Percentiles rank a stretch among this genome's conserved stretches.
Evolutionary conservation across 148 eudicot genomes (phyloP).

Genomic region (Persicaria tinctoria): DNA sequence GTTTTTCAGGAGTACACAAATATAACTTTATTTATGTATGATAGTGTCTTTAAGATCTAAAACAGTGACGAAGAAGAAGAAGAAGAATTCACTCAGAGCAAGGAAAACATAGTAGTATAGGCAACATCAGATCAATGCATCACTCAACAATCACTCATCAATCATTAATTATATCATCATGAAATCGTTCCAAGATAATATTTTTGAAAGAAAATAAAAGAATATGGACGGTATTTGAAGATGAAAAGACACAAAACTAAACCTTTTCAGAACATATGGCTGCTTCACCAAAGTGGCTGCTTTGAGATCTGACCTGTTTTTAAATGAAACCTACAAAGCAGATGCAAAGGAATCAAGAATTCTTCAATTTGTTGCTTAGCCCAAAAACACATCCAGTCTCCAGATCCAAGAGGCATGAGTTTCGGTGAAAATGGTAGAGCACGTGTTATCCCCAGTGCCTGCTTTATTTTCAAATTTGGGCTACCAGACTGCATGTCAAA

Average conservation of each 20-base stretch:
- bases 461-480: too few species aligned
- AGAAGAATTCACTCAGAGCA: too few species aligned
- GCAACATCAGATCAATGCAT: too few species aligned
- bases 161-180: too few species aligned
- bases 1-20: background rate
- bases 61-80: too few species aligned
- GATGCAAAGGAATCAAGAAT: slow-evolving; percentile 15
- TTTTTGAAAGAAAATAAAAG: background rate
- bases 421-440: background rate
- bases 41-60: background rate
- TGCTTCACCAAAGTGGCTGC: slow-evolving; percentile 44
- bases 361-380: background rate
- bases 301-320: slow-evolving; percentile 48
- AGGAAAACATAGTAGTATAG: too few species aligned
- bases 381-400: background rate
- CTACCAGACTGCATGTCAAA: too few species aligned
- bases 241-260: background rate
- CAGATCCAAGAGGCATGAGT: slow-evolving; percentile 1
- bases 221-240: background rate
- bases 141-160: too few species aligned
- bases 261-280: slow-evolving; percentile 62
- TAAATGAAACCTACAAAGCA: slow-evolving; percentile 47
- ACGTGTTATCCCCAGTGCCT: too few species aligned
- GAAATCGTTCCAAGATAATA: background rate
- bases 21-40: background rate